Conservation (phyloP, 139 green algal genomes). For the Chlorella sp. region DNA sequence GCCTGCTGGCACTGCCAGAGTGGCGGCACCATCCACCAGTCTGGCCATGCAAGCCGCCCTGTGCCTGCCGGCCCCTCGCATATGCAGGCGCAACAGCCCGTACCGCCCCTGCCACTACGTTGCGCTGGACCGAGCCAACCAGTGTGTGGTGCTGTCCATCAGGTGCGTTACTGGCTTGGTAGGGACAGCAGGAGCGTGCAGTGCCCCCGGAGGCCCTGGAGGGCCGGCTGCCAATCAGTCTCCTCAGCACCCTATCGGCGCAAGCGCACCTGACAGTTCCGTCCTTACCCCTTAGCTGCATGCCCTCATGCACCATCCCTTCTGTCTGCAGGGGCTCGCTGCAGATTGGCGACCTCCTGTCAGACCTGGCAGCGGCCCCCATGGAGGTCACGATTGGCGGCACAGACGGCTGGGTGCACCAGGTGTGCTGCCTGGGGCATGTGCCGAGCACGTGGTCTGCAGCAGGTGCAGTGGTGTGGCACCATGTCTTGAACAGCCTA, state of each 20-base stretch:
- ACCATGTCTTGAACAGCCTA: neutral
- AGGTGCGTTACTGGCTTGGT: slow-evolving; percentile 12
- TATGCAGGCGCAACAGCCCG: slow-evolving; percentile 10
- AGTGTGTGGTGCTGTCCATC: slow-evolving; percentile 63
- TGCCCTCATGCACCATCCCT: neutral
- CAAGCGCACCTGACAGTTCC: neutral
- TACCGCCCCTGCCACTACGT: slow-evolving; percentile 66
- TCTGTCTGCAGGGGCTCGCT: slow-evolving; percentile 50
- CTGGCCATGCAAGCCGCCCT: no score
- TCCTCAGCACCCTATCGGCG: neutral
- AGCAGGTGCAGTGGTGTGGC: neutral
- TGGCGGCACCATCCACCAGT: no score
- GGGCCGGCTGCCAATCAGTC: no score
- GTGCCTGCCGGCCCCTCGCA: no score
- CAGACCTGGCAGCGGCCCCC: slow-evolving; percentile 54
- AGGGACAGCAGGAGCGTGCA: neutral
- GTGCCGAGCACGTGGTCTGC: neutral
- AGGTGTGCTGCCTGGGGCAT: neutral
- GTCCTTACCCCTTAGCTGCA: neutral
- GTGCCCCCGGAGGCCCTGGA: no score
- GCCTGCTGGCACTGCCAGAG: no score
- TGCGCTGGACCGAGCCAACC: slow-evolving; percentile 52
- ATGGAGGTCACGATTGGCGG: slow-evolving; percentile 51
- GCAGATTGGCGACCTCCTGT: slow-evolving; percentile 61
- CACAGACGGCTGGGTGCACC: slow-evolving; percentile 49